These are phyloP conservation scores for Lepraria neglecta DNA, from an alignment of 495 filamentous ascomycete genomes.

Conservation along the genomic window DNA sequence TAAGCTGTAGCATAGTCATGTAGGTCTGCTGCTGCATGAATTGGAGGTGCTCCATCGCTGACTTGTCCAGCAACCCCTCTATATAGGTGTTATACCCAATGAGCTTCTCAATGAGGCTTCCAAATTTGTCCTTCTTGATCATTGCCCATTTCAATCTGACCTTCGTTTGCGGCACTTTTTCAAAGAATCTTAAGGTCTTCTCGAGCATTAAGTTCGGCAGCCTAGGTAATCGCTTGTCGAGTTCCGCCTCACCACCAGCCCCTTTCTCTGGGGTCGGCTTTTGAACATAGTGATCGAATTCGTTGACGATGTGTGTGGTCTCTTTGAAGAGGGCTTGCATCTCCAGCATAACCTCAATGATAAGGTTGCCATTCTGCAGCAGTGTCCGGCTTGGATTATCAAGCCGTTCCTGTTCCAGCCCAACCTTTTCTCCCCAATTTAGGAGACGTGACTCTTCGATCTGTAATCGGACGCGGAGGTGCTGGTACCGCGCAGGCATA, in stretches of 20 bases:
- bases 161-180: constrained; percentile 1
- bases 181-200: not conserved
- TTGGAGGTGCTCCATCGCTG: constrained; percentile 8
- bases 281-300: constrained; percentile 2
- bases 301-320: constrained; percentile 7
- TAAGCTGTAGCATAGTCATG: constrained; percentile 19
- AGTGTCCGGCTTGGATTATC: constrained; percentile 8
- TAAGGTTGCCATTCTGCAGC: constrained; percentile 18
- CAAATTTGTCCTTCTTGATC: constrained; percentile 19
- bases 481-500: constrained; percentile 20
- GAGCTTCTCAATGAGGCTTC: constrained; percentile 17
- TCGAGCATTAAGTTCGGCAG: not conserved
- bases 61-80: constrained; percentile 15
- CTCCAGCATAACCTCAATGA: constrained; percentile 21
- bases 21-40: constrained; percentile 13
- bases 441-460: constrained; percentile 24
- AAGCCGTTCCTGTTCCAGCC: constrained; percentile 15
- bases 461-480: constrained; percentile 20
- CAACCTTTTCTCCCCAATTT: constrained; percentile 23
- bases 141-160: constrained; percentile 21
- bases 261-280: not conserved
- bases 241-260: not conserved
- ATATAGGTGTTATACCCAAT: constrained; percentile 19
- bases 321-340: constrained; percentile 19
- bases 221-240: not conserved